phyloP scores from a whole-genome alignment of 2,329 filamentous ascomycete species.

The Aspergillus tanneri region DNA sequence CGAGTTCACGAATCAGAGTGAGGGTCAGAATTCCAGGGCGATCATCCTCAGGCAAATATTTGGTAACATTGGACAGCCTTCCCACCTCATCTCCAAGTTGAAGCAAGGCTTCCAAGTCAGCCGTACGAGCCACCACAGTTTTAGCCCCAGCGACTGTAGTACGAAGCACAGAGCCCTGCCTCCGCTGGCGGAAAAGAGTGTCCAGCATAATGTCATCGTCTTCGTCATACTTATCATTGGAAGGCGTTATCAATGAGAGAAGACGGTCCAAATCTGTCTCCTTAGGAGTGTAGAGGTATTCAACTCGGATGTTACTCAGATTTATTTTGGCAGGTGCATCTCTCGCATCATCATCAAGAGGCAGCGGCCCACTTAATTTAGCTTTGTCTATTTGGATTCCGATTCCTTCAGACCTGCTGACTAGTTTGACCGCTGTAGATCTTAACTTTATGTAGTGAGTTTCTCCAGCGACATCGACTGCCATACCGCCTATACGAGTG shows the following conservation, averaged over 20 bases:
- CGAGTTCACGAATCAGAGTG: conserved; percentile 62
- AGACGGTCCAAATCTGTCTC: conserved; percentile 79
- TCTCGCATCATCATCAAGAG: conserved; percentile 47
- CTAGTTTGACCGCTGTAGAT: conserved; percentile 77
- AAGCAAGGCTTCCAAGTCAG: conserved; percentile 66
- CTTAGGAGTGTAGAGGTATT: conserved; percentile 71
- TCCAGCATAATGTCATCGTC: conserved; percentile 95
- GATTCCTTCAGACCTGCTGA: conserved; percentile 70
- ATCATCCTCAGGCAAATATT: conserved; percentile 95
- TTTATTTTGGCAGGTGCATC: conserved; percentile 62
- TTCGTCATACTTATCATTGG: conserved; percentile 82
- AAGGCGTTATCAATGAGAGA: conserved; percentile 83
- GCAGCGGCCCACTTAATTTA: conserved; percentile 69
- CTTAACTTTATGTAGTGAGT: conserved; percentile 72
- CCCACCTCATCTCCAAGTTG: conserved; percentile 74
- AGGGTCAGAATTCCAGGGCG: conserved; percentile 82
- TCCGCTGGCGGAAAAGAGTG: conserved; percentile 79
- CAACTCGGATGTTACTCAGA: conserved; percentile 65
- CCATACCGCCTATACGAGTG: conserved; percentile 71
- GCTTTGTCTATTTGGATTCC: conserved; percentile 73
- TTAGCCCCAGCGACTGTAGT: conserved; percentile 65
- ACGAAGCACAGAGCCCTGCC: conserved; percentile 80
- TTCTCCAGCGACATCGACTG: conserved; percentile 73
- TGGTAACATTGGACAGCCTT: conserved; percentile 81
- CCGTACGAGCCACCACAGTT: conserved; percentile 61